These are phyloP conservation scores for Aspergillus carbonarius DNA, from an alignment of 2,329 filamentous ascomycete genomes.

Conservation along the genomic window DNA sequence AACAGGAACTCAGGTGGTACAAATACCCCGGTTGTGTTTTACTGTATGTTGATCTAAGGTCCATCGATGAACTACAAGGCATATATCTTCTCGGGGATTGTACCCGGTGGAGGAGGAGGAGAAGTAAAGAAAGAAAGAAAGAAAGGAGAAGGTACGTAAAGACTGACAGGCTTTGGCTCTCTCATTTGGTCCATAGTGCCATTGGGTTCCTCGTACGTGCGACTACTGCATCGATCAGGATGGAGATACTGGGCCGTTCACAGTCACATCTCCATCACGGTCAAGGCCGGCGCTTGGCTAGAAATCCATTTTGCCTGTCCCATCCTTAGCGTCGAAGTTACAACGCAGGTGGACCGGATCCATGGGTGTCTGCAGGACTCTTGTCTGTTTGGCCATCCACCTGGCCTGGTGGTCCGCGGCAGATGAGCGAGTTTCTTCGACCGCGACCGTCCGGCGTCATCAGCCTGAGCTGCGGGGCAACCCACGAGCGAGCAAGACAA, in stretches of 20 bases:
- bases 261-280: constrained; percentile 2
- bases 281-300: constrained; percentile 1
- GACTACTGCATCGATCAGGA: neutral
- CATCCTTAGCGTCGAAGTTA: neutral
- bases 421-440: neutral
- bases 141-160: too few relatives aligned
- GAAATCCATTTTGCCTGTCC: constrained; percentile 1
- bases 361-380: neutral
- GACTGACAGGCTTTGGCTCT: too few relatives aligned
- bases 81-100: neutral
- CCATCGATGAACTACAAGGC: neutral
- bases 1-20: constrained; percentile 15
- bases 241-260: neutral
- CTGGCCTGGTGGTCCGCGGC: neutral
- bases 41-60: neutral
- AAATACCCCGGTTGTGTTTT: constrained; percentile 10
- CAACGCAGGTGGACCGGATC: neutral
- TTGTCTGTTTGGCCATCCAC: neutral
- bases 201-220: neutral
- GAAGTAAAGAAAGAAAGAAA: neutral
- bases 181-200: too few relatives aligned
- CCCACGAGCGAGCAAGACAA: neutral
- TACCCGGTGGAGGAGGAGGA: neutral
- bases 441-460: neutral
- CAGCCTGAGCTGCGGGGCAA: neutral